A percentile compares a stretch with the other conserved stretches of the same genome.
phyloP scores from a whole-genome alignment of 129 eudicot species.

The Flaveria robusta region DNA sequence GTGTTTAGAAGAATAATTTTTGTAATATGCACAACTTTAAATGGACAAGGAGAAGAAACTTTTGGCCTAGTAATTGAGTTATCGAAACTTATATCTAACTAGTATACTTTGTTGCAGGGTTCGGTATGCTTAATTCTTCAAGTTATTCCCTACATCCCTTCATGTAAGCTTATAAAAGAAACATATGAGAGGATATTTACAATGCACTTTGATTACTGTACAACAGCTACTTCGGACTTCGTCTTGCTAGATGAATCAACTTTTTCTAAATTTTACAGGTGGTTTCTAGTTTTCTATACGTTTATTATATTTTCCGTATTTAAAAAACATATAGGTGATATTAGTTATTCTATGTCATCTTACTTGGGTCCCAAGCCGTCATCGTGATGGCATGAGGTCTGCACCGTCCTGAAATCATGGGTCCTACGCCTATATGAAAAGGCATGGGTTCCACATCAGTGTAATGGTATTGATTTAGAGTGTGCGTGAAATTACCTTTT shows the following conservation, averaged over 20 bases:
- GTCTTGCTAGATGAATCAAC: conserved; percentile 76
- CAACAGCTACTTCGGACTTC: conserved; percentile 80
- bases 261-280: conserved; percentile 89
- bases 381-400: background rate
- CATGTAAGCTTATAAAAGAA: conserved; percentile 94
- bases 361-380: background rate
- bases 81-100: conserved; percentile 52
- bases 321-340: background rate
- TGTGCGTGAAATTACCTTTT: background rate
- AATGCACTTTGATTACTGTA: conserved; percentile 94
- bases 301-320: background rate
- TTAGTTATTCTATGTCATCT: background rate
- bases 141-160: conserved; percentile 77
- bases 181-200: conserved; percentile 88
- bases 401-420: too few relatives aligned
- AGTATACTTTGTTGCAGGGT: conserved; percentile 80
- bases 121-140: conserved; percentile 82
- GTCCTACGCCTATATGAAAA: background rate
- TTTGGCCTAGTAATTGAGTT: conserved; percentile 63
- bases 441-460: background rate
- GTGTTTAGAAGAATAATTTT: conserved; percentile 66
- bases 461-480: background rate
- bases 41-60: conserved; percentile 76
- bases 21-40: conserved; percentile 80
- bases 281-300: too few relatives aligned